Base-by-base conservation (phyloP, 208 protist genomes). In the Leishmania martiniquensis region DNA sequence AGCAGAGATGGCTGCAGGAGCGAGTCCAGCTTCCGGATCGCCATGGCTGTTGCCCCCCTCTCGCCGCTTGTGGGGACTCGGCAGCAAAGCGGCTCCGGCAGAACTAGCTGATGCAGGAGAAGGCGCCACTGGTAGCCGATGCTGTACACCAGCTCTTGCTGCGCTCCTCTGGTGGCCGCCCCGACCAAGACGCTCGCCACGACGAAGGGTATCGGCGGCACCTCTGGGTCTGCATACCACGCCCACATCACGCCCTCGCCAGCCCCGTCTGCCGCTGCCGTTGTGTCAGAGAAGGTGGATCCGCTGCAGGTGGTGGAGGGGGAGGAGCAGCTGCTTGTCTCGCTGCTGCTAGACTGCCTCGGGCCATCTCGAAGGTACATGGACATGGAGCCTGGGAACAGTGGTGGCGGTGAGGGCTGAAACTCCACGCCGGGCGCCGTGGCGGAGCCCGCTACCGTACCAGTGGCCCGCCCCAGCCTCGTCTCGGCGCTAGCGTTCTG, bases 161-260 rank as follows among this genome's bases (percentile, higher is more conserved):
- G 82, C 6, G 37, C 51, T 10, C 63, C 69, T 2, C 66, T 72
- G 17, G 79, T 85, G n/a, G 72, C 57, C 5, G 78, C 81, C 12
- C 85, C 78, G 22, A 89, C 55, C 57, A 85, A 49, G 37, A 89
- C 68, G 47, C 82, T 82, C 37, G 68, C 34, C 15, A 63, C 78
- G 9, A 89, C 85, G 49, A 49, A 77, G 15, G 76, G 77, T 72
- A 84, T 51, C 37, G 71, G n/a, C 17, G 79, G 73, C 29, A 78
- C 20, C 4, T 9, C 55, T 44, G 75, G 5, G 67, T 67, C 51
- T 42, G 34, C 39, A 55, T 76, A 78, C 72, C 75, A 81, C 32
- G 20, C 55, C 75, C 1, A 22, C 62, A 65, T 71, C 54, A 42
- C 37, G 20, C 10, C 39, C n/a, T 47, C 55, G 29, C 44, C 34